Evolutionary conservation across 2,329 filamentous ascomycete genomes (phyloP).

Genomic region (Alternaria burnsii): DNA sequence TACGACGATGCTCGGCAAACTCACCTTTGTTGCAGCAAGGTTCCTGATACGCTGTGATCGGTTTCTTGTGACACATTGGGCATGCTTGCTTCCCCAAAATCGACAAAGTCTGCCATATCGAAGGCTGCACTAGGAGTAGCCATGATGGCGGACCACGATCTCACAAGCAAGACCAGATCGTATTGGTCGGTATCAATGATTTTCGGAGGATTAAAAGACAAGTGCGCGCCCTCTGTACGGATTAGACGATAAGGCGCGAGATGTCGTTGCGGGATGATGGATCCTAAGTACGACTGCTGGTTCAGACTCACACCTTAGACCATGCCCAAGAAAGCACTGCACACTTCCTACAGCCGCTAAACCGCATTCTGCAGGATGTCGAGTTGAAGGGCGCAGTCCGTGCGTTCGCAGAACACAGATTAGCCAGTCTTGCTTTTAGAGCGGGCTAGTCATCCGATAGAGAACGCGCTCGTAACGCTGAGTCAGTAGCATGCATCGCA

Average conservation of each 20-base stretch:
- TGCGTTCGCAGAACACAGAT: constrained; percentile 21
- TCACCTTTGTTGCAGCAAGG: constrained; percentile 24
- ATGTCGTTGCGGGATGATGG: constrained; percentile 14
- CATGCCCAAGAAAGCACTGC: constrained; percentile 12
- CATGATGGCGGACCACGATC: constrained; percentile 29
- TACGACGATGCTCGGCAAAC: constrained; percentile 4
- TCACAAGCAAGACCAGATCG: constrained; percentile 4
- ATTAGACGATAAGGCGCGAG: constrained; percentile 31
- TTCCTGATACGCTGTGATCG: constrained; percentile 2
- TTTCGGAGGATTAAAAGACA: constrained; percentile 12
- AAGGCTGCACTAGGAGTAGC: constrained; percentile 35
- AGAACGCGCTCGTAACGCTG: constrained; percentile 15
- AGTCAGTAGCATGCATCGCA: constrained; percentile 14
- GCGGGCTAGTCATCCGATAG: constrained; percentile 12
- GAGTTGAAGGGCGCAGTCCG: constrained; percentile 29
- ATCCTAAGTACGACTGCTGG: constrained; percentile 22
- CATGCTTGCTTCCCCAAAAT: constrained; percentile 51
- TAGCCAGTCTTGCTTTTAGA: constrained; percentile 17
- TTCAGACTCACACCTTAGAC: constrained; percentile 11
- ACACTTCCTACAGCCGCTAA: constrained; percentile 19
- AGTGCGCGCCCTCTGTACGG: constrained; percentile 28
- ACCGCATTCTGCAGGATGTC: constrained; percentile 19
- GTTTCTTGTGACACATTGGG: constrained; percentile 32
- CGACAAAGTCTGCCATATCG: constrained; percentile 51
- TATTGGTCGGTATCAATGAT: constrained; percentile 5